Percentiles rank a stretch among this genome's conserved stretches.
Evolutionary conservation across 805 yeast species (phyloP).

Genomic region (Lipomyces mesembrius): DNA sequence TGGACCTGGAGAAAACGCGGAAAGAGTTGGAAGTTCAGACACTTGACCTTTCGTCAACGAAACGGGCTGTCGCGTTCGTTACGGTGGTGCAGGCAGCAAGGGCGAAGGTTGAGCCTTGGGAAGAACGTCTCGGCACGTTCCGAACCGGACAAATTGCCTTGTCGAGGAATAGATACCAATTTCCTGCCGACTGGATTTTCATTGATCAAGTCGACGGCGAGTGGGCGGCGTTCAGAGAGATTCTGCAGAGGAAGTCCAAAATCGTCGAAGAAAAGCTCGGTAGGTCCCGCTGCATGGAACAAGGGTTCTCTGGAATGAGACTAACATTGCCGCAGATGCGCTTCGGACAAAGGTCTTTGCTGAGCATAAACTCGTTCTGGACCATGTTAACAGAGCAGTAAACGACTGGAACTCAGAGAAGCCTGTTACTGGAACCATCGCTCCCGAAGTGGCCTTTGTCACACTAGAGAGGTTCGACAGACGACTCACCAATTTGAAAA

Average conservation of each 20-base stretch:
- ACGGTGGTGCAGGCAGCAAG: constrained; percentile 48
- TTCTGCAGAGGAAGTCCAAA: constrained; percentile 47
- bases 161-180: constrained; percentile 52
- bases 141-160: constrained; percentile 51
- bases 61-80: constrained; percentile 49
- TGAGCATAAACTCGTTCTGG: constrained; percentile 28
- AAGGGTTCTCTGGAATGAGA: not conserved
- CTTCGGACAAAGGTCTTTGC: constrained; percentile 26
- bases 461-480: constrained; percentile 43
- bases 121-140: constrained; percentile 37
- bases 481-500: constrained; percentile 26
- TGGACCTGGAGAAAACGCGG: constrained; percentile 46
- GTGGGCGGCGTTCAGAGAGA: constrained; percentile 50
- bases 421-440: constrained; percentile 43
- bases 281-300: not conserved
- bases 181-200: constrained; percentile 61
- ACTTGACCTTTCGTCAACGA: constrained; percentile 49
- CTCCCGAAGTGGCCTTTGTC: constrained; percentile 40
- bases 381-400: constrained; percentile 15
- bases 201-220: constrained; percentile 66
- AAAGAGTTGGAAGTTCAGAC: constrained; percentile 48
- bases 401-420: constrained; percentile 39
- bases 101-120: constrained; percentile 40
- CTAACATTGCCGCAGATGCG: constrained; percentile 17
- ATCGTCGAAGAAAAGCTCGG: constrained; percentile 52